Base-by-base conservation (phyloP, 1,284 basidiomycete genomes). In the Spongiforma sp. region DNA sequence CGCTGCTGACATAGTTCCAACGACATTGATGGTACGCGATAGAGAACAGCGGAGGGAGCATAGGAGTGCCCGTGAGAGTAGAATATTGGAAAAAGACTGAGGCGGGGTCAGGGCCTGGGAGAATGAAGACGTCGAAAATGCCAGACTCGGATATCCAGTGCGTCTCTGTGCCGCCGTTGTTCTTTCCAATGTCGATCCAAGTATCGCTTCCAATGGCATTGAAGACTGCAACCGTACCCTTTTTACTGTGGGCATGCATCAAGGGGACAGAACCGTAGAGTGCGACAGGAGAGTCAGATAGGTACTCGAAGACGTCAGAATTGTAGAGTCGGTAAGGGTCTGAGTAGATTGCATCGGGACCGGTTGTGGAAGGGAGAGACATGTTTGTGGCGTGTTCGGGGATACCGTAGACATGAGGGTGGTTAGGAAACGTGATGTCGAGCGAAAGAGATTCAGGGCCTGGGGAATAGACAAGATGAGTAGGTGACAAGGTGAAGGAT, bases 341-440 rank as follows among this genome's bases (percentile, higher is more conserved):
- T 17, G 84, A 84, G 80, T 91, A 98, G 67, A 86, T 83, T 10
- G 89, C 83, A 57, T 82, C 81, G 63, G 88, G 86, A 65, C 90
- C 93, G 15, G 87, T 85, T 3, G 96, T 98, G 9, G 91, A 88
- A 8, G 95, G 96, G 3, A 99, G 87, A 17, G 96, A n/a, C n/a
- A n/a, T n/a, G n/a, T n/a, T n/a, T n/a, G n/a, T 96, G 12, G 98
- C 97, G 73, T 98, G 98, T 79, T 99, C 95, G 5, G 98, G 97
- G 52, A 99, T 95, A 62, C 98, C 97, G 71, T 94, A 99, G 63
- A 99, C 89, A 65, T 93, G 91, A 36, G 89, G 86, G 65, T 96
- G 95, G 67, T 89, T 90, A 2, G 96, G 96, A 86, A 99, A 99
- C 63, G 88, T 88, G 70, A 99, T 92, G 74, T 99, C 98, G 65